Percentiles rank a stretch among this genome's conserved stretches.
These are phyloP conservation scores for Cyberlindnera maclurae DNA, from an alignment of 805 yeast species.

Conservation along the genomic window DNA sequence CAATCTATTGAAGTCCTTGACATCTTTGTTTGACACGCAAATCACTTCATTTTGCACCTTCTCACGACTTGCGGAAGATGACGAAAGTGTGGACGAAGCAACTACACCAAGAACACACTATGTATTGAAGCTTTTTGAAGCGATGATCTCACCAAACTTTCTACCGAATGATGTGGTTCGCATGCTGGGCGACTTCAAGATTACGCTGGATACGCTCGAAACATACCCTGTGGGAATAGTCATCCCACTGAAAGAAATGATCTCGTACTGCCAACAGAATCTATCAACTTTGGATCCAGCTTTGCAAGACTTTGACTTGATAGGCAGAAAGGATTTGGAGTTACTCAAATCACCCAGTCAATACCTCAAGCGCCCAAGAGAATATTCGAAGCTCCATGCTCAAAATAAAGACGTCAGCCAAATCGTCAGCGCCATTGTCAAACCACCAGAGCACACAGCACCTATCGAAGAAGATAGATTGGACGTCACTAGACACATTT, in stretches of 20 bases:
- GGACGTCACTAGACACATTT: conserved; percentile 62
- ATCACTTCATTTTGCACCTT: conserved; percentile 54
- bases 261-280: conserved; percentile 48
- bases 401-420: conserved; percentile 36
- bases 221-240: conserved; percentile 69
- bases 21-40: conserved; percentile 38
- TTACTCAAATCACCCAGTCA: conserved; percentile 3
- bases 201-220: conserved; percentile 46
- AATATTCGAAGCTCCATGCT: background rate
- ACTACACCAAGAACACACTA: conserved; percentile 63
- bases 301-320: conserved; percentile 40
- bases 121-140: conserved; percentile 55
- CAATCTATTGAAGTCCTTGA: conserved; percentile 46
- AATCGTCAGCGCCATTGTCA: conserved; percentile 31
- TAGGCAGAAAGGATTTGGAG: conserved; percentile 63
- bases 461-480: conserved; percentile 64
- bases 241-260: conserved; percentile 58
- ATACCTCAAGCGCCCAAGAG: background rate
- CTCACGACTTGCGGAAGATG: conserved; percentile 60
- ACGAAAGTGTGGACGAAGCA: conserved; percentile 47
- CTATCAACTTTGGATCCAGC: conserved; percentile 39
- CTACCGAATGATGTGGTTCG: conserved; percentile 49
- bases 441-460: conserved; percentile 43
- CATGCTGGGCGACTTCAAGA: conserved; percentile 51
- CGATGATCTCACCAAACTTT: conserved; percentile 46